phyloP scores from a whole-genome alignment of 129 eudicot genomes.

The Tanacetum coccineum region DNA sequence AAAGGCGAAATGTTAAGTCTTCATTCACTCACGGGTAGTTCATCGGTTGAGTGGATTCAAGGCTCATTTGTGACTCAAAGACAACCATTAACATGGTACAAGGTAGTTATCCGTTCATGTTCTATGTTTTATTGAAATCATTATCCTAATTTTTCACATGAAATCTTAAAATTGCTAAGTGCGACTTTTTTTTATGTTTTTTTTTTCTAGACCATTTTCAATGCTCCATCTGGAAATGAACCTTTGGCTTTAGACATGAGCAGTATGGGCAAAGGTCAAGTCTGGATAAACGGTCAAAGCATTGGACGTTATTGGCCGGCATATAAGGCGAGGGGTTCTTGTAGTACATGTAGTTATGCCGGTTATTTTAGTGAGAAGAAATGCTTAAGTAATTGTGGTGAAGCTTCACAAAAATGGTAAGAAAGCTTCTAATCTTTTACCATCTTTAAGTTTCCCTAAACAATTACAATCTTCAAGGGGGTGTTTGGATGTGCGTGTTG shows the following conservation, averaged over 20 bases:
- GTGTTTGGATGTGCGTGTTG: neutral
- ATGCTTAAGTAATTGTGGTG: slow-evolving; percentile 83
- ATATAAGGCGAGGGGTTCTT: slow-evolving; percentile 76
- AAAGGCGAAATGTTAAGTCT: slow-evolving; percentile 31
- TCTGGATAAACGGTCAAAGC: slow-evolving; percentile 94
- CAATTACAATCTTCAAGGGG: neutral
- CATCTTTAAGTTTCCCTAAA: neutral
- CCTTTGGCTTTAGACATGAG: slow-evolving; percentile 96
- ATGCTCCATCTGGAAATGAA: slow-evolving; percentile 73
- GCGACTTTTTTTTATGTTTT: neutral
- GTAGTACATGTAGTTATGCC: slow-evolving; percentile 71
- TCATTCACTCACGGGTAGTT: slow-evolving; percentile 79
- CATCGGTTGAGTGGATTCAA: slow-evolving; percentile 78
- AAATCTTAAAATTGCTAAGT: neutral
- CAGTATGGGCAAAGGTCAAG: slow-evolving; percentile 96
- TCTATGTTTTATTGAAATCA: too few relatives aligned
- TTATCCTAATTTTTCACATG: too few relatives aligned
- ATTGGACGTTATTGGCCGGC: slow-evolving; percentile 97
- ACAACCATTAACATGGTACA: slow-evolving; percentile 88
- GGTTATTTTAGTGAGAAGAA: slow-evolving; percentile 87
- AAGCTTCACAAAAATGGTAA: slow-evolving; percentile 98
- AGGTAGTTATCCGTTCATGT: slow-evolving; percentile 26
- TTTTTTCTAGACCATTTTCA: slow-evolving; percentile 59
- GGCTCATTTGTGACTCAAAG: slow-evolving; percentile 58
- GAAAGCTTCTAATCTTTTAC: neutral